Percentiles rank a stretch among this genome's conserved stretches.
These are phyloP conservation scores for Alternaria longipes DNA, from an alignment of 2,329 filamentous ascomycete genomes.

Conservation along the genomic window DNA sequence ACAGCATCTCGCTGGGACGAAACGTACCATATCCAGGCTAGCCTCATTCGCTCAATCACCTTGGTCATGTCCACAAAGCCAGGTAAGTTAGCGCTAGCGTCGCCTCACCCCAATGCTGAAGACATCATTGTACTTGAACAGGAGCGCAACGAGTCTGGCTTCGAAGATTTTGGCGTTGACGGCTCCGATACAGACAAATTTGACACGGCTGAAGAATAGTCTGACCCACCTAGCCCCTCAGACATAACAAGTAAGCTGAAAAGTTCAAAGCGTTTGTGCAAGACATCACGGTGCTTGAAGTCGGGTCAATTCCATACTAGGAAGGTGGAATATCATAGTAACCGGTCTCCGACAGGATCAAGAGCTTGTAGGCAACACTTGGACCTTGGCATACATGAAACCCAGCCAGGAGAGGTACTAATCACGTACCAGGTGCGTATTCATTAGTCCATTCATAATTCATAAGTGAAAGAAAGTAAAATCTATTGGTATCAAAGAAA, in stretches of 20 bases:
- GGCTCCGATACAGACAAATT: neutral
- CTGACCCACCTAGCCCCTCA: neutral
- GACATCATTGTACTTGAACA: neutral
- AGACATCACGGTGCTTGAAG: neutral
- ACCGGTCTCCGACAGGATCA: neutral
- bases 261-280: neutral
- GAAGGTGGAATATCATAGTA: neutral
- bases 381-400: neutral
- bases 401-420: neutral
- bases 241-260: neutral
- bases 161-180: neutral
- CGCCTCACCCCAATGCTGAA: neutral
- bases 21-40: neutral
- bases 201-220: neutral
- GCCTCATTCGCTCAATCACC: neutral
- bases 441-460: neutral
- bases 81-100: constrained; percentile 2
- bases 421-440: neutral
- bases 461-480: neutral
- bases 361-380: neutral
- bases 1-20: neutral
- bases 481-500: constrained; percentile 7
- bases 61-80: constrained; percentile 5
- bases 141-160: neutral
- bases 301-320: neutral